These are phyloP conservation scores for maize (Zea mays) DNA, from an alignment of 176 grass and related monocot species.

Conservation along the genomic window Zm-B73-REFERENCE-NAM-5.0 NC_050101.1:149787001-149787500, in stretches of 20 bases:
- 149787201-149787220: background rate
- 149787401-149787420: background rate
- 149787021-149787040: background rate
- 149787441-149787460: background rate
- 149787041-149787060: background rate
- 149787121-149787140: background rate
- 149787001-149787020: background rate
- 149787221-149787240: background rate
- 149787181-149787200: background rate
- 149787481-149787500: too few relatives aligned
- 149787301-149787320: background rate
- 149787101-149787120: background rate
- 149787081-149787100: background rate
- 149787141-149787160: background rate
- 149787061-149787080: background rate
- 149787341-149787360: background rate
- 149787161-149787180: background rate
- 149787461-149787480: background rate
- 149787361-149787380: background rate
- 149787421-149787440: background rate
- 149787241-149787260: background rate
- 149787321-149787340: background rate
- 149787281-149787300: background rate
- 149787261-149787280: background rate
- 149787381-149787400: background rate